Evolutionary conservation across 768 basidiomycete species (phyloP), one percentile per base, ranked within the genome.

Genomic region (Suillus decipiens): DNA sequence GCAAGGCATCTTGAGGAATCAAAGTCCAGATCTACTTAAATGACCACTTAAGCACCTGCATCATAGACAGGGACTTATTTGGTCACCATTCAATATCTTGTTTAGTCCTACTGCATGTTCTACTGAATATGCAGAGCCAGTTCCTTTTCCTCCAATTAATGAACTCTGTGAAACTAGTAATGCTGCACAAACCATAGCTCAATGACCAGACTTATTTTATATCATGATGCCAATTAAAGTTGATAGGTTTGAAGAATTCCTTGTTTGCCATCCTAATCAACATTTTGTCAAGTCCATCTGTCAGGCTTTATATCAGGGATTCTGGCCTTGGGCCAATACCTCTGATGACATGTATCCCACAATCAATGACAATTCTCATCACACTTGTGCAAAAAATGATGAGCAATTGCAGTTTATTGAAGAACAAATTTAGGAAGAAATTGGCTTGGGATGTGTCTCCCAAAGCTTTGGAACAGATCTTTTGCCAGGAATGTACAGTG

Each of bases 401-500:
- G 55, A 22, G 0, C 67, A 77, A 48, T 36, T n/a, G 1, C 33
- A 36, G 0, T 79, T 80, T 36, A 36, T 80, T 2, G 7, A 55
- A 0, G 45, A 62, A 0, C 77, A 79, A 61, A 43, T 62, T 0
- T 0, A 11, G 1, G 43, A 50, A 8, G 64, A 65, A 15, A 17
- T 60, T 0, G 3, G 1, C 0, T 8, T 22, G 2, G 69, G 68
- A 0, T 61, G 66, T 0, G 72, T 62, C 47, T 76, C 75, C 1
- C 12, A 53, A 0, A 42, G 67, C 3, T 77, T 79, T 50, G 69
- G 76, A 0, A 55, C 68, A 0, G 59, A 76, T 0, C 59, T 73
- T 0, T 45, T 65, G 0, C 81, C 78, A 0, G 81, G 81, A 0
- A 84, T 85, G 82, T 75, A 77, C 48, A 69, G 66, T 28, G 72